Percentiles rank a stretch among this genome's conserved stretches.
Evolutionary conservation across 2,329 filamentous ascomycete species (phyloP).

Genomic region (Cercospora canescens): DNA sequence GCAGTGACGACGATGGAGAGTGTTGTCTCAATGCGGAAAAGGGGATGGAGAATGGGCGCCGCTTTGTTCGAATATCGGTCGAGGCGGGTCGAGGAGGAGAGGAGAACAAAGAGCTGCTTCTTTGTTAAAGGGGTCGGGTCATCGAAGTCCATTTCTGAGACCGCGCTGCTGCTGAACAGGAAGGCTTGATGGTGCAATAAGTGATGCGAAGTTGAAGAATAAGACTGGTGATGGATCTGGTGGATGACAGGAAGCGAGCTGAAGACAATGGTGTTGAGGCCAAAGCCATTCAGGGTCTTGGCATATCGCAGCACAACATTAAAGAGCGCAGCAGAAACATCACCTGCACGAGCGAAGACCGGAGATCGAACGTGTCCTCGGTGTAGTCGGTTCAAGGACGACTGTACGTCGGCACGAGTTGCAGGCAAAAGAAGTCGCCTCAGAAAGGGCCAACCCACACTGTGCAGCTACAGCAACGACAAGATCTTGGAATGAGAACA

Average conservation of each 20-base stretch:
- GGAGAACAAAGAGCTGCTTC: neutral
- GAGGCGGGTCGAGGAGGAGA: neutral
- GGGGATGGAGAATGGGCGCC: neutral
- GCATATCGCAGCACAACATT: neutral
- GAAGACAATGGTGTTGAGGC: neutral
- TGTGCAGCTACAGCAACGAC: neutral
- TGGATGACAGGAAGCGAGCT: neutral
- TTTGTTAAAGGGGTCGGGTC: neutral
- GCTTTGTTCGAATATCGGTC: neutral
- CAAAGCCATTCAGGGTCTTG: neutral
- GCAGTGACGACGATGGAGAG: no score
- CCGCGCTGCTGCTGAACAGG: neutral
- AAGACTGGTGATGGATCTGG: neutral
- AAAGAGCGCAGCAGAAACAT: neutral
- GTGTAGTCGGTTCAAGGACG: no score
- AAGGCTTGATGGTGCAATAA: neutral
- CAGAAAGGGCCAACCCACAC: no score
- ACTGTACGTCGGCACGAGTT: no score
- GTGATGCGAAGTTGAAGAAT: neutral
- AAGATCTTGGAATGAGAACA: neutral
- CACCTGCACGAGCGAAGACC: neutral
- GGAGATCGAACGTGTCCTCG: neutral
- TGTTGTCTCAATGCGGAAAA: neutral
- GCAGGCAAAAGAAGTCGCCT: no score
- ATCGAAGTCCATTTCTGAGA: neutral